Conservation (phyloP, 179 eudicot species). For the Beta corolliflora region DNA sequence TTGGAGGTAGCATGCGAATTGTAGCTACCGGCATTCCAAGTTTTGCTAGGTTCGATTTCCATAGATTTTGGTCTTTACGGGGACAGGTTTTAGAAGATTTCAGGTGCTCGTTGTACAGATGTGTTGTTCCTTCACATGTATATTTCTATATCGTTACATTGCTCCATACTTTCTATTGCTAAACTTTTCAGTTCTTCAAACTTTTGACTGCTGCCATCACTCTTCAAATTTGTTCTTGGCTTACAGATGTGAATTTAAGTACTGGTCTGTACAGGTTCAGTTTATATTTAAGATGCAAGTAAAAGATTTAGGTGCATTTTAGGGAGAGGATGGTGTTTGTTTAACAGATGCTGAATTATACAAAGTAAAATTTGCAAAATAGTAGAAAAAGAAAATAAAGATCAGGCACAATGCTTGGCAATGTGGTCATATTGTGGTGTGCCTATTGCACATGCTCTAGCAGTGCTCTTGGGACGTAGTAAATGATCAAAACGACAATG, state of each 20-base stretch:
- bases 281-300: too few species aligned
- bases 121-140: constrained; percentile 20
- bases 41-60: constrained; percentile 22
- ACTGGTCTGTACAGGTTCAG: too few species aligned
- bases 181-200: neutral
- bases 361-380: too few species aligned
- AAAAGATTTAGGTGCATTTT: too few species aligned
- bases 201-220: neutral
- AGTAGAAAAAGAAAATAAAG: too few species aligned
- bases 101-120: constrained; percentile 26
- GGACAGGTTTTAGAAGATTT: constrained; percentile 13
- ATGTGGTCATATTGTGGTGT: too few species aligned
- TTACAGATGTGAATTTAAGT: neutral
- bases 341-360: too few species aligned
- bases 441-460: too few species aligned
- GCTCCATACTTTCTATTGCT: neutral
- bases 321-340: too few species aligned
- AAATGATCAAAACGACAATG: too few species aligned
- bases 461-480: too few species aligned
- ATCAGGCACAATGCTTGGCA: too few species aligned
- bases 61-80: constrained; percentile 10
- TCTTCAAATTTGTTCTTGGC: neutral
- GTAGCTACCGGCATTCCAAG: neutral
- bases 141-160: constrained; percentile 1
- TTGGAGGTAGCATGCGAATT: neutral